phyloP scores from a whole-genome alignment of 305 asterid species.

The Fraxinus angustifolia region DNA sequence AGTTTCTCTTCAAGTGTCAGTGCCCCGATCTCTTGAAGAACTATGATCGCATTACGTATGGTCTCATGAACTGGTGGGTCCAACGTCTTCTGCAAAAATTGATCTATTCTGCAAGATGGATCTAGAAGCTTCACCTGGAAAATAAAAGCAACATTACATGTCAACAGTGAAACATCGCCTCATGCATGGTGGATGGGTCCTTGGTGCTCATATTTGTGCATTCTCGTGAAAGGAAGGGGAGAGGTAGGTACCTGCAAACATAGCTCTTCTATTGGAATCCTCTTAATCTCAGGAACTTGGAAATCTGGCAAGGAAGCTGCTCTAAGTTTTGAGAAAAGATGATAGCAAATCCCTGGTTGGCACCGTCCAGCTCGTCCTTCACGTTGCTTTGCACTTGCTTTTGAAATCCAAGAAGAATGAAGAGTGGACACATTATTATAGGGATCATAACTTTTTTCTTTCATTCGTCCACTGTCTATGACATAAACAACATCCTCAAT shows the following conservation, averaged over 20 bases:
- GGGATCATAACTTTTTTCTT: conserved; percentile 88
- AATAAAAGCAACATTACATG: conserved; percentile 4
- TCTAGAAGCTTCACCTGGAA: conserved; percentile 83
- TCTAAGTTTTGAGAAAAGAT: conserved; percentile 76
- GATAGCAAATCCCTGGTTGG: conserved; percentile 92
- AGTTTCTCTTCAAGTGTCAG: conserved; percentile 72
- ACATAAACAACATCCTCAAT: conserved; percentile 94
- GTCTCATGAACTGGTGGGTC: conserved; percentile 88
- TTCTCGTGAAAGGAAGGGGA: conserved; percentile 5
- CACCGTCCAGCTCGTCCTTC: conserved; percentile 99
- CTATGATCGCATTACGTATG: conserved; percentile 63
- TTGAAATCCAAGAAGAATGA: conserved; percentile 92
- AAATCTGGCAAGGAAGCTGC: conserved; percentile 75
- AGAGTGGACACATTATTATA: conserved; percentile 87
- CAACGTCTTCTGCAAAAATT: conserved; percentile 70
- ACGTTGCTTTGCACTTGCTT: conserved; percentile 93
- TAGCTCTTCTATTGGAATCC: conserved; percentile 93
- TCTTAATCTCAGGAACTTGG: conserved; percentile 94
- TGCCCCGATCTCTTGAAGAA: conserved; percentile 92
- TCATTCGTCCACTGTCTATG: conserved; percentile 91
- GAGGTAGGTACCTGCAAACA: conserved; percentile 69
- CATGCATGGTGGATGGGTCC: neutral
- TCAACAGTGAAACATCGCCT: neutral
- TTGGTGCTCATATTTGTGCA: neutral
- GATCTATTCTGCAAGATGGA: conserved; percentile 74